Percentiles rank a stretch among this genome's conserved stretches.
Evolutionary conservation across 2,329 filamentous ascomycete species (phyloP).

Genomic region (Neodidymelliopsis sp.): DNA sequence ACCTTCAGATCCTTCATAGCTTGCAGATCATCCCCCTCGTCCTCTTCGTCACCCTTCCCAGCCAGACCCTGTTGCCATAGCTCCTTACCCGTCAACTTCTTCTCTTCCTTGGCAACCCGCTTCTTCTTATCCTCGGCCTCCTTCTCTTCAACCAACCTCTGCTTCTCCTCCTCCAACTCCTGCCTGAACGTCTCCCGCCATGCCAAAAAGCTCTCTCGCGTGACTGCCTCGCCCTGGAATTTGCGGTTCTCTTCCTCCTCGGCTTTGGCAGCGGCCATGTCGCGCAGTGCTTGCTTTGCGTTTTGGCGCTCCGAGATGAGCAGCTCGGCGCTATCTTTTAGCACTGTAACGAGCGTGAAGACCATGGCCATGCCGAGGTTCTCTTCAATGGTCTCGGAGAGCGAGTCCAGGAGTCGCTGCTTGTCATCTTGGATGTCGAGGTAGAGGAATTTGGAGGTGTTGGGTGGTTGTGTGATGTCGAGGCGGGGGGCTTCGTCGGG

Average conservation of each 20-base stretch:
- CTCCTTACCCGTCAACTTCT: constrained; percentile 73
- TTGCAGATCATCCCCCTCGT: constrained; percentile 64
- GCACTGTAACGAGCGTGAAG: constrained; percentile 83
- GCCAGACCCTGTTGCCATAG: constrained; percentile 59
- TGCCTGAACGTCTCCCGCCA: constrained; percentile 81
- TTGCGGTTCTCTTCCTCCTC: constrained; percentile 96
- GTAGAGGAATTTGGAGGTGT: constrained; percentile 72
- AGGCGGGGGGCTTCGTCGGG: constrained; percentile 86
- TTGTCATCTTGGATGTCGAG: constrained; percentile 86
- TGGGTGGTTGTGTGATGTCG: constrained; percentile 77
- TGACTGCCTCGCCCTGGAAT: constrained; percentile 91
- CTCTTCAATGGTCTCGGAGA: constrained; percentile 82
- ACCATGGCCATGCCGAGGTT: constrained; percentile 98
- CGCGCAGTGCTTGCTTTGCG: constrained; percentile 62
- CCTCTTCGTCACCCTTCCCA: constrained; percentile 71
- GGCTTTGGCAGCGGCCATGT: constrained; percentile 65
- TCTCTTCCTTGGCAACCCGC: constrained; percentile 70
- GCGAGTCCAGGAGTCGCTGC: constrained; percentile 71
- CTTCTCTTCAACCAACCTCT: constrained; percentile 69
- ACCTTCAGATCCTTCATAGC: constrained; percentile 48
- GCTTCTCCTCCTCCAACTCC: constrained; percentile 80
- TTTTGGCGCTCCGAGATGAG: constrained; percentile 78
- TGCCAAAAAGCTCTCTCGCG: constrained; percentile 79
- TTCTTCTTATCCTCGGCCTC: constrained; percentile 68
- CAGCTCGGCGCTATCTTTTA: constrained; percentile 91